A percentile compares a stretch with the other conserved stretches of the same genome.
Evolutionary conservation across 345 rosid genomes (phyloP).

Genomic region (Gossypium herbaceum): DNA sequence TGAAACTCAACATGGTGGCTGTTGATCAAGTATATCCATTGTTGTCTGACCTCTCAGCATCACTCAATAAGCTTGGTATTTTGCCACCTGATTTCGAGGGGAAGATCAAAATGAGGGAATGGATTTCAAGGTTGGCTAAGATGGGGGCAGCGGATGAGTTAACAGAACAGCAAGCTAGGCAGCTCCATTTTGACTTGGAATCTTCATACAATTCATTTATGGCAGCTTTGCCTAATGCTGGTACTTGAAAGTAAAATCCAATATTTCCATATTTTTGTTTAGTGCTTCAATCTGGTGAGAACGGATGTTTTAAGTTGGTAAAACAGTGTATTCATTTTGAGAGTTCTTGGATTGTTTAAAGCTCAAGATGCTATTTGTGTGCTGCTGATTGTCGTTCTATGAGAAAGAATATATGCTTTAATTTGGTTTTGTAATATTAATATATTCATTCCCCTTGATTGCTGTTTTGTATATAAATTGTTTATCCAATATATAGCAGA

Average conservation of each 20-base stretch:
- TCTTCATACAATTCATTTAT: constrained; percentile 92
- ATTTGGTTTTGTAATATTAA: constrained; percentile 11
- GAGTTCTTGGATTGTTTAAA: constrained; percentile 13
- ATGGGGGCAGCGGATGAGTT: constrained; percentile 96
- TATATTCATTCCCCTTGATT: constrained; percentile 5
- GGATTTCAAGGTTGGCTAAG: constrained; percentile 79
- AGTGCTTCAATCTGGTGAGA: not conserved
- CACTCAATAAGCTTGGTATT: constrained; percentile 67
- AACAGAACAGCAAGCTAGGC: constrained; percentile 91
- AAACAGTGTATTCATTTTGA: constrained; percentile 16
- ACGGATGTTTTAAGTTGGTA: constrained; percentile 11
- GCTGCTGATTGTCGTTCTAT: constrained; percentile 8
- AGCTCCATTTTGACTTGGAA: constrained; percentile 90
- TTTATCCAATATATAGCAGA: not conserved
- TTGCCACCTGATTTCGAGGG: constrained; percentile 90
- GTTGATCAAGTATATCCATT: constrained; percentile 91
- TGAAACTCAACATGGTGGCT: constrained; percentile 89
- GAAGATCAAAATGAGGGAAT: constrained; percentile 89
- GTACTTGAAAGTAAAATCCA: constrained; percentile 32
- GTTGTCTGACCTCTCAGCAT: constrained; percentile 74
- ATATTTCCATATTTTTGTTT: not conserved
- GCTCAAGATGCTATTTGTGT: constrained; percentile 6
- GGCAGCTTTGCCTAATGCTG: constrained; percentile 93
- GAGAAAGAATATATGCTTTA: not conserved
- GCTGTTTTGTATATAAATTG: not conserved